phyloP scores from a whole-genome alignment of 768 basidiomycete genomes.

The Tricholoma sp. region DNA sequence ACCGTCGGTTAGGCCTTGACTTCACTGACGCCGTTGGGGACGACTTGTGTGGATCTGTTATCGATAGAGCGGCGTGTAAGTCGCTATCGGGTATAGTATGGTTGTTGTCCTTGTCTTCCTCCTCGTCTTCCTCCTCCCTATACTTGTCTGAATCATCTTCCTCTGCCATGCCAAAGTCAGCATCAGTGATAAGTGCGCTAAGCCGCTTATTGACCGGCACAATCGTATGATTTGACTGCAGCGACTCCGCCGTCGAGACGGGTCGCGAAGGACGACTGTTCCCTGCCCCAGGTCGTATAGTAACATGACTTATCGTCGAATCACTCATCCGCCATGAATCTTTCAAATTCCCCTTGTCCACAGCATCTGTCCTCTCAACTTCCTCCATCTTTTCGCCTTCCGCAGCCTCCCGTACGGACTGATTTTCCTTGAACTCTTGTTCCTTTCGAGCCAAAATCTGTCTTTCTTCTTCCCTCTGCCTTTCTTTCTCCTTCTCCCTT shows the following conservation, averaged over 20 bases:
- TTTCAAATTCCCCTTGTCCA: slow-evolving; percentile 41
- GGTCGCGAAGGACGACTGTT: slow-evolving; percentile 57
- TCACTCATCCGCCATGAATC: slow-evolving; percentile 81
- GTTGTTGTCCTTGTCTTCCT: neutral
- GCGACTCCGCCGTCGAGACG: slow-evolving; percentile 73
- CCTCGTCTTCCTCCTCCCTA: slow-evolving; percentile 2
- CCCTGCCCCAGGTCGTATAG: slow-evolving; percentile 52
- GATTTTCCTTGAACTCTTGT: neutral
- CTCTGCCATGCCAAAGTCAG: slow-evolving; percentile 63
- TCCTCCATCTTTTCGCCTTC: slow-evolving; percentile 3
- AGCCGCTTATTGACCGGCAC: slow-evolving; percentile 62
- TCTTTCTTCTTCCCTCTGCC: slow-evolving; percentile 3
- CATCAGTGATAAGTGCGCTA: slow-evolving; percentile 63
- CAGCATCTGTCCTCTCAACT: slow-evolving; percentile 1
- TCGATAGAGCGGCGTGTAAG: slow-evolving; percentile 6
- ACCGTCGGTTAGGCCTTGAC: slow-evolving; percentile 48
- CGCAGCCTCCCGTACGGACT: neutral
- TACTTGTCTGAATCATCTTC: slow-evolving; percentile 28
- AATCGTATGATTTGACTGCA: slow-evolving; percentile 69
- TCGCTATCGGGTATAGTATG: slow-evolving; percentile 5
- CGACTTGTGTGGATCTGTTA: slow-evolving; percentile 13
- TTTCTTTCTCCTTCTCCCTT: slow-evolving; percentile 14
- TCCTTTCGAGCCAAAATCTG: neutral
- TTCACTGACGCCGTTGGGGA: slow-evolving; percentile 44
- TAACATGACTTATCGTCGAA: slow-evolving; percentile 74